A percentile compares a stretch with the other conserved stretches of the same genome.
phyloP scores from a whole-genome alignment of 257 asterid species.

The Solanum chaucha region DNA sequence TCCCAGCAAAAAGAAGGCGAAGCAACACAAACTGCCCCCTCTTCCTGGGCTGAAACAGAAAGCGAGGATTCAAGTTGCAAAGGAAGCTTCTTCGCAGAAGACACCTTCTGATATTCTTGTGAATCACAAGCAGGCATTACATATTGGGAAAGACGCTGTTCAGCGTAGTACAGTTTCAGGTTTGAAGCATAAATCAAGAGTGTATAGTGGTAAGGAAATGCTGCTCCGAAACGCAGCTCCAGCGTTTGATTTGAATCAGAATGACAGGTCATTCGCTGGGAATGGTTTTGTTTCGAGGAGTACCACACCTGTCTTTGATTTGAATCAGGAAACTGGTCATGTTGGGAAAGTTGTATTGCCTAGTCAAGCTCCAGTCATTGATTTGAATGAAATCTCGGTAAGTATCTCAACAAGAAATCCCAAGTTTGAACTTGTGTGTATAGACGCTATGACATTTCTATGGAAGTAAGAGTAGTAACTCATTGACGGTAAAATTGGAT shows the following conservation, averaged over 20 bases:
- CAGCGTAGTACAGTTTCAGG: slow-evolving; percentile 5
- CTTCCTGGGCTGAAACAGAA: slow-evolving; percentile 23
- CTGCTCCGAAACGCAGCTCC: not conserved
- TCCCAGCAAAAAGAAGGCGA: slow-evolving; percentile 16
- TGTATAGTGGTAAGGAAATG: slow-evolving; percentile 20
- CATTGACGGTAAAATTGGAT: not conserved
- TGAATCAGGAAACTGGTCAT: slow-evolving; percentile 34
- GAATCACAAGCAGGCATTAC: slow-evolving; percentile 18
- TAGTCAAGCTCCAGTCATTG: slow-evolving; percentile 61
- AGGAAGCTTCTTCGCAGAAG: slow-evolving; percentile 12
- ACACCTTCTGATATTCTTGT: slow-evolving; percentile 4
- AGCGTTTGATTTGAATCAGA: slow-evolving; percentile 25
- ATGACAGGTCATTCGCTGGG: slow-evolving; percentile 23
- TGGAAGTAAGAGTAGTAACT: not conserved
- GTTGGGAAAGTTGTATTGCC: slow-evolving; percentile 29
- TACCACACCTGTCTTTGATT: slow-evolving; percentile 28
- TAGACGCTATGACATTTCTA: not conserved
- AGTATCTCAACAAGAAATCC: slow-evolving; percentile 4
- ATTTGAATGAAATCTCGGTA: slow-evolving; percentile 82
- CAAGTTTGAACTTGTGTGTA: not conserved
- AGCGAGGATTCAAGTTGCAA: slow-evolving; percentile 20
- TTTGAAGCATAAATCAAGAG: slow-evolving; percentile 25
- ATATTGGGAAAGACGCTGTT: not conserved
- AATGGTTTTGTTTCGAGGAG: slow-evolving; percentile 18
- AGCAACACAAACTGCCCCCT: slow-evolving; percentile 25